Base-by-base conservation (phyloP, 2,329 filamentous ascomycete genomes). In the Xylaria sp. region DNA sequence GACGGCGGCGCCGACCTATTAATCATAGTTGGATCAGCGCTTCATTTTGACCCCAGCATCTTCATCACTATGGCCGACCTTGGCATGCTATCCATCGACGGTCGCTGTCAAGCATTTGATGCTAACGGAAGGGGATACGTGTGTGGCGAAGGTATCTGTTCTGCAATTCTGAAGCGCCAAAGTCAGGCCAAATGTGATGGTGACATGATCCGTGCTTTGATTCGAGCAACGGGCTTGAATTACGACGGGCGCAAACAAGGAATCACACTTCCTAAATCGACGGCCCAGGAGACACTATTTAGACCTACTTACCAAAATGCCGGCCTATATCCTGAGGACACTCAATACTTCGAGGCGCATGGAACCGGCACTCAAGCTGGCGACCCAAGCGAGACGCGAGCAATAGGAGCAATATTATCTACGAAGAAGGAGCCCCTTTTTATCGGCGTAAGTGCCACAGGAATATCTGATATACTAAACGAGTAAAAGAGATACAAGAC, bases 311-410 rank as follows among this genome's bases (percentile, higher is more conserved):
- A 60, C 21, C 25, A 49, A 2, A 4, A 25, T 7, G 50, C 51
- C 1, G 42, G 50, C 19, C 43, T 60, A 4, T 12, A 42, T 17
- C 15, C 11, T 35, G 17, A n/a, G 2, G 43, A 60, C 45, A 51
- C 45, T 3, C 58, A 51, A 15, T 56, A 56, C 17, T 35, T 38
- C 21, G 58, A 60, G 28, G 57, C 25, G 8, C 33, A 31, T 70
- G 79, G 78, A 4, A 80, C 80, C 0, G 79, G 79, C 2, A 82
- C 80, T 2, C 64, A 66, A 6, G 74, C 73, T 1, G 80, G 80
- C 7, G 80, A 82, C 58, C 76, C 77, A 0, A 69, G 72, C 11
- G 80, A 82, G 60, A 75, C 77, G 25, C 69, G 12, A 79, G 76
- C 15, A 73, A 80, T 19, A 61, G 65, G 2, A 56, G 54, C 3